Base-by-base conservation (phyloP, 2,329 filamentous ascomycete genomes). In the Trichoderma hamatum region DNA sequence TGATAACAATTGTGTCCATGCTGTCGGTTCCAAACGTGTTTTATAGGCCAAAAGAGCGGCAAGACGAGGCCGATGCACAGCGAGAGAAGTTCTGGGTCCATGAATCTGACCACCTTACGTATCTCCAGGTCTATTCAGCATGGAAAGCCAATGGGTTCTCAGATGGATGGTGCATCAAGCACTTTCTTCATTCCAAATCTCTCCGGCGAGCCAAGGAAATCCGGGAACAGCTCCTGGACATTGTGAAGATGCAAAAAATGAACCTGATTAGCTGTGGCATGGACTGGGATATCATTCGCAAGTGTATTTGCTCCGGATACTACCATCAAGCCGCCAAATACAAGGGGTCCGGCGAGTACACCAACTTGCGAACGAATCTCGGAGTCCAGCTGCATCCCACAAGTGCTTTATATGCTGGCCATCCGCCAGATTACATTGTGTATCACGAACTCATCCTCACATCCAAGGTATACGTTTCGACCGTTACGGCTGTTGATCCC, bases 371-470 rank as follows among this genome's bases (percentile, higher is more conserved):
- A 26, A 99, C 96, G 0, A 96, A 92, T 75, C 94, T 99, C 3
- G 94, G 92, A 1, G 93, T 99, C 67, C 94, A 97, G 78, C 85
- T 99, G 34, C 96, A 99, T 78, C 96, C 96, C 1, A 99, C 96
- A 0, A 94, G 90, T 72, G 93, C 96, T 1, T 86, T 99, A 0
- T 98, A 97, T 77, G 96, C 96, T 1, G 96, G 96, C 4, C 96
- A 97, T 79, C 88, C 97, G 28, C 96, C 96, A 1, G 96, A 99
- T 78, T 98, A 98, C 76, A 93, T 99, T 64, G 90, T 99, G 52
- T 99, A 99, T 80, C 96, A 99, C 83, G 96, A 99, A 80, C 88
- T 99, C 69, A 97, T 99, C 74, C 88, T 99, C 70, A 99, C 96
- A 0, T 93, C 90, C 69, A 97, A 97, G 78, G 96, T 98, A 78